A percentile compares a stretch with the other conserved stretches of the same genome.
Evolutionary conservation across 495 filamentous ascomycete genomes (phyloP).

Genomic region (Neurospora africana): DNA sequence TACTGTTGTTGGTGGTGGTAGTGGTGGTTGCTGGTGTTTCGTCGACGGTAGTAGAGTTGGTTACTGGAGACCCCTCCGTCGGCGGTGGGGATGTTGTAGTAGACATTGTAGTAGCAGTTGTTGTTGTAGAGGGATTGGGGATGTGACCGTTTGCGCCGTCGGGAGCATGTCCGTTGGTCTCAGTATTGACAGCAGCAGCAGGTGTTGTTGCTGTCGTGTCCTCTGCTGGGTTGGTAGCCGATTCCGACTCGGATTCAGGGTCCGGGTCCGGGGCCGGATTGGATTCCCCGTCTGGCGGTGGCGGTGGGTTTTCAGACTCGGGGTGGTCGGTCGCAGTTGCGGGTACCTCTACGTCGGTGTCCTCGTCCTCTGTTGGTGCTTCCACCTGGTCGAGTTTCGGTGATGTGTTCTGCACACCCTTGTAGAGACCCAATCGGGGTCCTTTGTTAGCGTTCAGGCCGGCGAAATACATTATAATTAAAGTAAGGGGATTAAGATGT

Average conservation of each 20-base stretch:
- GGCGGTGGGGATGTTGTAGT: not conserved
- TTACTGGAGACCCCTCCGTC: slow-evolving; percentile 8
- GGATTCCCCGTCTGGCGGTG: not conserved
- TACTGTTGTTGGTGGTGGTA: slow-evolving; percentile 3
- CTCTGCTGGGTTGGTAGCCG: not conserved
- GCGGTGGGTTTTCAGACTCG: not conserved
- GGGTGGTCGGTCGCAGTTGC: not conserved
- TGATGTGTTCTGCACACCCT: not conserved
- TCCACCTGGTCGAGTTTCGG: not conserved
- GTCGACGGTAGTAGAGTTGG: slow-evolving; percentile 35
- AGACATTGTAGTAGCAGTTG: slow-evolving; percentile 4
- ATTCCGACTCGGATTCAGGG: not conserved
- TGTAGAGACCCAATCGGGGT: not conserved
- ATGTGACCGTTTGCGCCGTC: slow-evolving; percentile 17
- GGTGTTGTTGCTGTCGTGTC: slow-evolving; percentile 5
- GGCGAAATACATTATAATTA: not conserved
- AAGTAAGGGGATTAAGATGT: not conserved
- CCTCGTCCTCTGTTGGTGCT: not conserved
- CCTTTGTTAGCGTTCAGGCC: not conserved
- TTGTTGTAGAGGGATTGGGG: slow-evolving; percentile 6
- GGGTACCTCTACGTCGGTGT: not conserved
- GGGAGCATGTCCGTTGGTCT: slow-evolving; percentile 22
- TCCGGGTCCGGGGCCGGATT: not conserved
- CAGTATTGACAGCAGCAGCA: not conserved
- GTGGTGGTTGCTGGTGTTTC: slow-evolving; percentile 6